Evolutionary conservation across 2,329 filamentous ascomycete species (phyloP), one percentile per base, ranked within the genome.

Genomic region (Neobulgaria alba): DNA sequence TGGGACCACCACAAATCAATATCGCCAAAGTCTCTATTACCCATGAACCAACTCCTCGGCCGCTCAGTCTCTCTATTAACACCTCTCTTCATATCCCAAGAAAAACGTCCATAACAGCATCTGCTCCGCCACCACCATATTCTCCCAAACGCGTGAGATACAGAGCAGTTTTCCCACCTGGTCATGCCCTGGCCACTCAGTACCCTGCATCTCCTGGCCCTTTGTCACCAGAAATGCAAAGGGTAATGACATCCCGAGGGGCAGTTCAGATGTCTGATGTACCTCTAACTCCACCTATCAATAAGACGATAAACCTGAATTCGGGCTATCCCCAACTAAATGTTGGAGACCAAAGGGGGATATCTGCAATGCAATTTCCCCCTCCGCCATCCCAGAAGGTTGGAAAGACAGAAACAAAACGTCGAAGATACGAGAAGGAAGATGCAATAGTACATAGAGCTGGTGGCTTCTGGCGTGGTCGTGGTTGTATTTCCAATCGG

Each of bases 401-500:
- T 3, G 49, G 45, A 19, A 59, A 60, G 38, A 50, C 49, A 5
- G 58, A 61, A 47, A 46, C 65, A 32, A 67, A 66, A 55, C 71
- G 69, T 42, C 70, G 67, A 45, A 73, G 68, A 15, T 70, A 73
- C 42, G 79, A 85, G 57, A 82, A 80, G 45, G 79, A 85, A 58
- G 81, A 85, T 30, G 67, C 67, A 2, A 52, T 72, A 14, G 77
- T 73, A 1, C 69, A 67, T 36, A 76, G 71, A 47, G 58, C 68
- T 1, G 78, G 79, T 2, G 72, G 75, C 3, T 67, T 76, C 31
- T 85, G 80, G 78, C 73, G 75, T 53, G 79, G 79, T 2, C 71
- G 80, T 35, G 75, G 73, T 8, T 82, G 75, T 45, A 66, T 85
- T 26, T 71, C 77, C 0, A 65, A 70, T 12, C 70, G 65, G n/a